phyloP scores from a whole-genome alignment of 164 flowering plant species.

The Buxus sempervirens region DNA sequence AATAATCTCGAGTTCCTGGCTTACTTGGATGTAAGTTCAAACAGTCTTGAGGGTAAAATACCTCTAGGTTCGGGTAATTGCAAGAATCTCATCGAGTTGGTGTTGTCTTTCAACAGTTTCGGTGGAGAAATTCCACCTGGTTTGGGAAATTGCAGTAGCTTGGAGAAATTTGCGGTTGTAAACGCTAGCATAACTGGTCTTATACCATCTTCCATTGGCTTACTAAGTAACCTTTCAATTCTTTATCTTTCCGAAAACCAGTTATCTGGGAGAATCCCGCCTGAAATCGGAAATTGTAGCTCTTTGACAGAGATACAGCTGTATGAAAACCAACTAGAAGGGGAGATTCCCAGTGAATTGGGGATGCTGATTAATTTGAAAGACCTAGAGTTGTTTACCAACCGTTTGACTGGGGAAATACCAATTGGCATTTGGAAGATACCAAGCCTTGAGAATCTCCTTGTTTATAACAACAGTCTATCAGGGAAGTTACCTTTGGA shows the following conservation, averaged over 20 bases:
- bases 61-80: slow-evolving; percentile 32
- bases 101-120: slow-evolving; percentile 40
- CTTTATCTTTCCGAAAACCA: slow-evolving; percentile 43
- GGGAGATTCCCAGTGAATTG: too few species aligned
- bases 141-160: slow-evolving; percentile 43
- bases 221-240: slow-evolving; percentile 21
- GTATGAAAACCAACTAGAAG: slow-evolving; percentile 26
- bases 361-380: too few species aligned
- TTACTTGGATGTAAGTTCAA: slow-evolving; percentile 27
- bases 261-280: too few species aligned
- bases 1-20: slow-evolving; percentile 31
- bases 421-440: too few species aligned
- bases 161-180: slow-evolving; percentile 20
- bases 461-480: too few species aligned
- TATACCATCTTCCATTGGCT: slow-evolving; percentile 53
- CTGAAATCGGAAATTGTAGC: not conserved
- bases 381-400: too few species aligned
- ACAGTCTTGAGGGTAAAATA: slow-evolving; percentile 35
- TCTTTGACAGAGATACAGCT: slow-evolving; percentile 29
- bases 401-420: too few species aligned
- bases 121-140: slow-evolving; percentile 36
- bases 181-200: slow-evolving; percentile 32
- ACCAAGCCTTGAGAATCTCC: too few species aligned
- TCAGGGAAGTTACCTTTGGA: too few species aligned
- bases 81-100: slow-evolving; percentile 26